Evolutionary conservation across 2,329 filamentous ascomycete species (phyloP), one percentile per base, ranked within the genome.

Genomic region (Alternaria sp.): DNA sequence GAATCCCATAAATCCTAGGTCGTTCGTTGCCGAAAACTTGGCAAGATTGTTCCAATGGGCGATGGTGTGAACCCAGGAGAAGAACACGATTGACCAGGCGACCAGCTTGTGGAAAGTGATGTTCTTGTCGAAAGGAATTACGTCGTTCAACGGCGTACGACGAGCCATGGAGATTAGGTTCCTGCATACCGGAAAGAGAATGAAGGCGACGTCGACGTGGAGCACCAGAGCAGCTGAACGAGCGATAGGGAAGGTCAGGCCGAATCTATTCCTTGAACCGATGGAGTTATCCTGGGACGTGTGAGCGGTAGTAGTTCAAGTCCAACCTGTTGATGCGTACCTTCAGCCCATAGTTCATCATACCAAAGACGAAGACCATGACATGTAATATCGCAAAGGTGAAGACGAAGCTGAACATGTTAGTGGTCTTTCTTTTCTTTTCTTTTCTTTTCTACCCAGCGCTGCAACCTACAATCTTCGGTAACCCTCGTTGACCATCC

Each of bases 401-500:
- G 68, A 88, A 88, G 58, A 94, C 90, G 71, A 93, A 92, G 69
- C 90, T 91, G 37, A 8, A 29, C 41, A 26, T n/a, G 67, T 79
- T 73, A 79, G 73, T 58, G 51, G 34, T n/a, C 23, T 33, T 34
- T 42, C 26, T 34, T 21, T 2, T 23, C 14, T 10, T 21, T 2
- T 23, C 14, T 10, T 34, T 42, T 24, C 31, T 21, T 2, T 23
- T 14, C 7, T 1, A 13, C 29, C n/a, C 13, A 33, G 11, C 8
- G 7, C 24, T n/a, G 21, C 10, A 11, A 85, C 89, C 56, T 83
- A 92, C 87, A 94, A 84, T 86, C 90, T 84, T 74, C 90, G 85
- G 76, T 92, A 93, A 60, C 91, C 91, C 75, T 94, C 91, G 75
- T 94, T 94, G 61, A 94, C 89, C 91, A 95, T 93, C 91, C 91